Percentiles rank a stretch among this genome's conserved stretches.
Conservation (phyloP, 345 rosid genomes). For the Capsella bursapastoris region DNA sequence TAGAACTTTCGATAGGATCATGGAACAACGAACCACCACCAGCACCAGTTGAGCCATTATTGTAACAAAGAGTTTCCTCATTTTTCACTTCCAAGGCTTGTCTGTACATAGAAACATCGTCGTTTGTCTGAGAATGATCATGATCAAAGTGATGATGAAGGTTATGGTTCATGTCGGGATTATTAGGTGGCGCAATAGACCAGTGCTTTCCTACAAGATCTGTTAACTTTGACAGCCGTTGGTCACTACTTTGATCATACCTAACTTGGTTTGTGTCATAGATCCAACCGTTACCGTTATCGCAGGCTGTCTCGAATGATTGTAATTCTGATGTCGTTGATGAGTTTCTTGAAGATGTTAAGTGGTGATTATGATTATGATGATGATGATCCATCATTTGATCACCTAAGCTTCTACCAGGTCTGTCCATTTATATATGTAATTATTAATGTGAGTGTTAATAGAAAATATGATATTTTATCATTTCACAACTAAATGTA, state of each 20-base stretch:
- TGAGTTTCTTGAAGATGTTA: slow-evolving; percentile 55
- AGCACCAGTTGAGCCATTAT: slow-evolving; percentile 23
- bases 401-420: slow-evolving; percentile 57
- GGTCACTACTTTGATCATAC: slow-evolving; percentile 45
- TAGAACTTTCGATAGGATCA: slow-evolving; percentile 44
- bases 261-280: slow-evolving; percentile 47
- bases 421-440: slow-evolving; percentile 42
- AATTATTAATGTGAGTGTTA: neutral
- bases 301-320: slow-evolving; percentile 56
- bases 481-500: neutral
- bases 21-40: slow-evolving; percentile 39
- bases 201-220: slow-evolving; percentile 63
- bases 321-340: slow-evolving; percentile 44
- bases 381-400: slow-evolving; percentile 52
- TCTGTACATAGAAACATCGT: slow-evolving; percentile 47
- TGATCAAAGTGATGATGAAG: slow-evolving; percentile 38
- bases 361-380: slow-evolving; percentile 26
- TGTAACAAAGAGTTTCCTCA: slow-evolving; percentile 48
- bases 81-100: slow-evolving; percentile 41
- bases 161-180: slow-evolving; percentile 49
- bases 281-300: slow-evolving; percentile 48
- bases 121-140: slow-evolving; percentile 43
- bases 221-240: slow-evolving; percentile 55
- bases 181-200: slow-evolving; percentile 72
- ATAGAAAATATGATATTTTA: neutral